phyloP scores from a whole-genome alignment of 2,329 filamentous ascomycete genomes.

The Raffaelea arxii region DNA sequence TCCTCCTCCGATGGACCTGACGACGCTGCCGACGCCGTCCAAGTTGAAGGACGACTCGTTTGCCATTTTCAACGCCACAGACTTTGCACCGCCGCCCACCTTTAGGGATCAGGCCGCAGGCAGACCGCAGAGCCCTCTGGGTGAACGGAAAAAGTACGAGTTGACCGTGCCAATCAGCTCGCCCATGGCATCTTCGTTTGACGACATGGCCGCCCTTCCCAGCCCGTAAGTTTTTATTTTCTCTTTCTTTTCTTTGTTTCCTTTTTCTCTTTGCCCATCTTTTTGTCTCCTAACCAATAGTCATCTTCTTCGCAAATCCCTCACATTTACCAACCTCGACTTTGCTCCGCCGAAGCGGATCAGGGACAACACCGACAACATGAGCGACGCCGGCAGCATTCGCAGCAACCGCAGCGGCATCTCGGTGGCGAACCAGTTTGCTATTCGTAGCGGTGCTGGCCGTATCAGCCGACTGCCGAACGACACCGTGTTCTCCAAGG shows the following conservation, averaged over 20 bases:
- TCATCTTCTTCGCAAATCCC: slow-evolving; percentile 65
- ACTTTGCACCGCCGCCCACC: slow-evolving; percentile 74
- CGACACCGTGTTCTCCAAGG: slow-evolving; percentile 68
- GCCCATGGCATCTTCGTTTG: slow-evolving; percentile 75
- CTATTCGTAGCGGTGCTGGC: slow-evolving; percentile 74
- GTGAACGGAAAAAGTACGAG: slow-evolving; percentile 62
- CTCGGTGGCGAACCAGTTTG: slow-evolving; percentile 57
- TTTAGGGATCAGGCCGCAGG: slow-evolving; percentile 62
- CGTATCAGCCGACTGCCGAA: slow-evolving; percentile 76
- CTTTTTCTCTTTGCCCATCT: neutral
- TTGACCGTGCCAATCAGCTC: slow-evolving; percentile 63
- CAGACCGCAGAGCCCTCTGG: slow-evolving; percentile 52
- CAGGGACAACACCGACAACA: slow-evolving; percentile 47
- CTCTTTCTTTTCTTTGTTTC: neutral
- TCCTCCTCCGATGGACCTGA: slow-evolving; percentile 65
- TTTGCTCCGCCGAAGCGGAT: slow-evolving; percentile 73
- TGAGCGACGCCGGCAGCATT: slow-evolving; percentile 59
- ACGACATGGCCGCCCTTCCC: slow-evolving; percentile 75
- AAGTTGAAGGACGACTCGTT: slow-evolving; percentile 77
- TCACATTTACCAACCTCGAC: slow-evolving; percentile 69
- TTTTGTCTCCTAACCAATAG: slow-evolving; percentile 24
- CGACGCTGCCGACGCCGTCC: slow-evolving; percentile 72
- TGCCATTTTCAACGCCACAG: slow-evolving; percentile 55
- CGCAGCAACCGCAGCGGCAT: slow-evolving; percentile 68
- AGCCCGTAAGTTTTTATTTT: slow-evolving; percentile 64